These are phyloP conservation scores for Cenchrus purpureus DNA, from an alignment of 176 grass and related monocot species.

Conservation along the genomic window DNA sequence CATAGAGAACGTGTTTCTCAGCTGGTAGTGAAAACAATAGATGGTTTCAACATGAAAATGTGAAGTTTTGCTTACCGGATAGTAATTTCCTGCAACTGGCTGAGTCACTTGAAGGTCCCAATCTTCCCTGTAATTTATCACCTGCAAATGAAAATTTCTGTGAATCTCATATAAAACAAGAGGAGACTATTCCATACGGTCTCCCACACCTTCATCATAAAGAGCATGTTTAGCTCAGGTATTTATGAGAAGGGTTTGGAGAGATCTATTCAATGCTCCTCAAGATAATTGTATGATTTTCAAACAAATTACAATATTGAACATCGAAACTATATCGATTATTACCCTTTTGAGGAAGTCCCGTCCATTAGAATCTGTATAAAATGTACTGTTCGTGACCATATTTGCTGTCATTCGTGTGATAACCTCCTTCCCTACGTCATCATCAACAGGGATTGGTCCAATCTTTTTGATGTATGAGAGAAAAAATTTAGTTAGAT, in stretches of 20 bases:
- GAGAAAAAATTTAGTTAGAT: slow-evolving; percentile 27
- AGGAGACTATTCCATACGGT: background rate
- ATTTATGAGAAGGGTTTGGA: background rate
- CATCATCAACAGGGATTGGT: slow-evolving; percentile 74
- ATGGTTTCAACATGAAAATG: background rate
- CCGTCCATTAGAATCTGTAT: slow-evolving; percentile 93
- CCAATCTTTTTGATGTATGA: slow-evolving; percentile 65
- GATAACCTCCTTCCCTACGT: slow-evolving; percentile 77
- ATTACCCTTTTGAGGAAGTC: slow-evolving; percentile 91
- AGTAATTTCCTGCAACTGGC: slow-evolving; percentile 92
- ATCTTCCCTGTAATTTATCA: slow-evolving; percentile 81
- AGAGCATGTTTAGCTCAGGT: background rate
- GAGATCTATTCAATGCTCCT: background rate
- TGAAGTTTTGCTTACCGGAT: slow-evolving; percentile 62
- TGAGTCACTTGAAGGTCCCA: slow-evolving; percentile 88
- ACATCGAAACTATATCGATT: background rate
- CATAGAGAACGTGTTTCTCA: background rate
- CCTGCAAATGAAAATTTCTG: slow-evolving; percentile 57
- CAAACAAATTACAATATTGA: background rate
- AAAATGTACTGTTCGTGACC: slow-evolving; percentile 76
- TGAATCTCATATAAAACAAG: slow-evolving; percentile 32
- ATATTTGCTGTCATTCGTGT: slow-evolving; percentile 77
- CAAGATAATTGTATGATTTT: background rate
- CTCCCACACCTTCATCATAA: background rate
- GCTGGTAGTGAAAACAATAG: background rate